phyloP scores from a whole-genome alignment of 2,329 filamentous ascomycete genomes.

The Neofusicoccum laricinum region DNA sequence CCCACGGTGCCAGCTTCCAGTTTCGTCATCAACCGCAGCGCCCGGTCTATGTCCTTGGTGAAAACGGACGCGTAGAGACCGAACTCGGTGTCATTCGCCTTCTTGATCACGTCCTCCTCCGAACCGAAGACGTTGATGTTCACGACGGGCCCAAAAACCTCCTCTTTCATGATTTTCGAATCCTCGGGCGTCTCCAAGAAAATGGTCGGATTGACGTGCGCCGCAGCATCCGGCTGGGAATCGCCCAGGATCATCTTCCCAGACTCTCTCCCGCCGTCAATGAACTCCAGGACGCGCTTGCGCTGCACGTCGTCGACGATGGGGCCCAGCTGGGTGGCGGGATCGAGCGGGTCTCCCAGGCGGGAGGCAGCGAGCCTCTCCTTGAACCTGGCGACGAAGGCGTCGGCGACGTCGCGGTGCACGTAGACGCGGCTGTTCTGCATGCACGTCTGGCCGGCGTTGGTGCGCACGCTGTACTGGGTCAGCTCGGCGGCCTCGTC shows the following conservation, averaged over 20 bases:
- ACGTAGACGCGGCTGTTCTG: slow-evolving; percentile 58
- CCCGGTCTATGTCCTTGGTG: slow-evolving; percentile 36
- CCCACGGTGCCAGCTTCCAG: slow-evolving; percentile 41
- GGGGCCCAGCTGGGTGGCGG: slow-evolving; percentile 24
- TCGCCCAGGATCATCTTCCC: slow-evolving; percentile 35
- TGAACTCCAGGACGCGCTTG: slow-evolving; percentile 24
- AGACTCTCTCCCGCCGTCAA: slow-evolving; percentile 39
- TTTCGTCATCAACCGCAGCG: slow-evolving; percentile 38
- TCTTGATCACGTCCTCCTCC: slow-evolving; percentile 33
- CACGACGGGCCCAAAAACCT: slow-evolving; percentile 41
- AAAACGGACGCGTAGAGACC: slow-evolving; percentile 38
- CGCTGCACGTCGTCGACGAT: slow-evolving; percentile 26
- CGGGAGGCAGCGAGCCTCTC: slow-evolving; percentile 19
- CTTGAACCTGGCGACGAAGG: slow-evolving; percentile 53
- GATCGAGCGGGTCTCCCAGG: slow-evolving; percentile 24
- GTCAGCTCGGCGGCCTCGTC: slow-evolving; percentile 66
- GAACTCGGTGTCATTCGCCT: slow-evolving; percentile 39
- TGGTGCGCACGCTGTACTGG: slow-evolving; percentile 58
- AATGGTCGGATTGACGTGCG: slow-evolving; percentile 40
- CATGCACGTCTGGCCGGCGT: slow-evolving; percentile 60
- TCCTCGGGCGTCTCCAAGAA: slow-evolving; percentile 44
- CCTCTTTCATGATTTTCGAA: slow-evolving; percentile 35
- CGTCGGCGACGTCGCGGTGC: slow-evolving; percentile 56
- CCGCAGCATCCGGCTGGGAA: slow-evolving; percentile 26
- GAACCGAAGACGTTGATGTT: slow-evolving; percentile 35